Evolutionary conservation across 345 rosid species (phyloP).

Genomic region (Rubroshorea leprosula): DNA sequence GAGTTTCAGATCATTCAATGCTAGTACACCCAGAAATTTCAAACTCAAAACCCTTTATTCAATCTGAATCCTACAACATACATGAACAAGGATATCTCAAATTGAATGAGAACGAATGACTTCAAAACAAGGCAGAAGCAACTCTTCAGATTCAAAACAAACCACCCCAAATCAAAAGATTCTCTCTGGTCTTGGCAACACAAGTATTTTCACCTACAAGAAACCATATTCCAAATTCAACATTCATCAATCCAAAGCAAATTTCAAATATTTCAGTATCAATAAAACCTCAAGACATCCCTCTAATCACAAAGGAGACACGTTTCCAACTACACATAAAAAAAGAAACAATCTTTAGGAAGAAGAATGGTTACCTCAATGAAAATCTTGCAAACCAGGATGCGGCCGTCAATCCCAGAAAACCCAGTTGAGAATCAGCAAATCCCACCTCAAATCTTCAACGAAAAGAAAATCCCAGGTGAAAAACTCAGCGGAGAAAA

Average conservation of each 20-base stretch:
- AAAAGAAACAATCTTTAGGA: too few relatives aligned
- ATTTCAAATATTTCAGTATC: not conserved
- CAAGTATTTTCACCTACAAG: not conserved
- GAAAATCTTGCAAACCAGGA: too few relatives aligned
- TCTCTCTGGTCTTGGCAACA: not conserved
- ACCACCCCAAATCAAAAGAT: not conserved
- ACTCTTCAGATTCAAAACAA: not conserved
- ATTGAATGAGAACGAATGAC: not conserved
- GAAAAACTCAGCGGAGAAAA: not conserved
- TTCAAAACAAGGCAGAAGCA: not conserved
- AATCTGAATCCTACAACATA: conserved; percentile 1
- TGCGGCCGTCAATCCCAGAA: too few relatives aligned
- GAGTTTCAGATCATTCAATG: conserved; percentile 5
- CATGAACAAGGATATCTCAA: not conserved
- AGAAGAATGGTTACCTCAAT: not conserved
- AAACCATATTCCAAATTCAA: not conserved
- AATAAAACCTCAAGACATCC: too few relatives aligned
- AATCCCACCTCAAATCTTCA: too few relatives aligned
- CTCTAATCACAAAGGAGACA: too few relatives aligned
- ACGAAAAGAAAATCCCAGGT: not conserved
- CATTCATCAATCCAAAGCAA: not conserved
- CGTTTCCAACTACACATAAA: too few relatives aligned
- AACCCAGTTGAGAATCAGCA: not conserved
- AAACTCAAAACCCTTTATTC: not conserved
- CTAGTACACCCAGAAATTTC: not conserved